These are phyloP conservation scores for Fusarium marasasianum DNA, from an alignment of 2,329 filamentous ascomycete species.

Conservation along the genomic window DNA sequence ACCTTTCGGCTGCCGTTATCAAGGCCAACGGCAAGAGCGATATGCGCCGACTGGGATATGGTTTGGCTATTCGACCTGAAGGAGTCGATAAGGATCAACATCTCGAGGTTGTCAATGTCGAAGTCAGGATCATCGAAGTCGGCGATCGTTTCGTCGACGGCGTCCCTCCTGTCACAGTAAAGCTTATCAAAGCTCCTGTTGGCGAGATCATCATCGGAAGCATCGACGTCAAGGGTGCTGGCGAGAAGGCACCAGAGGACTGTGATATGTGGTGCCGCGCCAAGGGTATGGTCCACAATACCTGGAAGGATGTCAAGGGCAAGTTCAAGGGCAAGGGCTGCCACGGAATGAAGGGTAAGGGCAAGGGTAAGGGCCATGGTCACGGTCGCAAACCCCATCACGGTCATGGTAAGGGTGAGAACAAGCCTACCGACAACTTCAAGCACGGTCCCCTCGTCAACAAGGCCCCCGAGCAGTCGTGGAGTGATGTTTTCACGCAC, in stretches of 20 bases:
- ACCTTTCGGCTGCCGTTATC: constrained; percentile 58
- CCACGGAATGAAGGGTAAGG: constrained; percentile 32
- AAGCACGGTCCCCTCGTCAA: constrained; percentile 17
- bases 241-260: constrained; percentile 9
- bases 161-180: constrained; percentile 66
- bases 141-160: constrained; percentile 63
- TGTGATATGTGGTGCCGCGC: constrained; percentile 65
- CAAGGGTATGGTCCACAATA: constrained; percentile 48
- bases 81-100: constrained; percentile 61
- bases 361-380: neutral
- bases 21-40: constrained; percentile 50
- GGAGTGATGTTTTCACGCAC: constrained; percentile 61
- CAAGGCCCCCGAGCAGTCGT: constrained; percentile 45
- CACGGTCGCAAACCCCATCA: constrained; percentile 24
- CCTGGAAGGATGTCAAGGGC: constrained; percentile 42
- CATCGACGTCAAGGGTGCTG: constrained; percentile 51
- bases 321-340: constrained; percentile 42
- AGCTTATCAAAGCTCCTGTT: constrained; percentile 67
- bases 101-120: constrained; percentile 62
- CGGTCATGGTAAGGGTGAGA: constrained; percentile 29
- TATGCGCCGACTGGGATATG: constrained; percentile 59
- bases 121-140: constrained; percentile 69
- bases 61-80: constrained; percentile 53
- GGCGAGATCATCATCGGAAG: constrained; percentile 65
- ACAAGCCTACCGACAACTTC: constrained; percentile 36